Evolutionary conservation across 768 basidiomycete species (phyloP), one percentile per base, ranked within the genome.

Genomic region (Trametes sanguinea): DNA sequence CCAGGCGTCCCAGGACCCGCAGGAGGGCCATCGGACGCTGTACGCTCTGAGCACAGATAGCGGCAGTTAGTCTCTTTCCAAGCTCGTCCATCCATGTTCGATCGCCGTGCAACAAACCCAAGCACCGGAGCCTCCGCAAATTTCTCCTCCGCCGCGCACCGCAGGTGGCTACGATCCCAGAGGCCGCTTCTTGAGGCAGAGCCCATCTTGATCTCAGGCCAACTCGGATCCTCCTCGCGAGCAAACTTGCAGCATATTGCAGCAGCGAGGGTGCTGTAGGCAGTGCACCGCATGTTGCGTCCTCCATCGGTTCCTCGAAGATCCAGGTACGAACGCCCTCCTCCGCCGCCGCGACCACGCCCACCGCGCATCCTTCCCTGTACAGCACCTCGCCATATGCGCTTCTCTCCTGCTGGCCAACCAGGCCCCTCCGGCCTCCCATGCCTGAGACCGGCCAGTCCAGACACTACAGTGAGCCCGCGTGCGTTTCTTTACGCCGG

Each of bases 271-370:
- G 7, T 43, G 14, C n/a, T 14, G 5, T 30, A 2, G 29, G 48
- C 30, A 29, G 48, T 46, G 17, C 22, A 46, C 45, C 45, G 33
- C 35, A 54, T 32, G 44, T 22, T 22, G 43, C n/a, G 14, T 43
- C 45, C 45, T 48, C 33, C 55, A 48, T 56, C 55, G 37, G 45
- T 37, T 8, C 45, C 46, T 37, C 55, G 55, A 47, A 48, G 46
- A 47, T 56, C 46, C 55, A 56, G 55, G 55, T 29, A 33, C 55
- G 11, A 13, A 22, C 55, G 45, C 35, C 55, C 45, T 32, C 45
- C 35, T 16, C 32, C 44, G 29, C 53, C 32, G 6, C 35, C 35
- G 11, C 35, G 35, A 6, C 35, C 35, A 37, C 35, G 35, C 35
- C 35, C 35, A 11, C 6, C 35, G 35, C 35, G 35, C 35, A 37